These are phyloP conservation scores for Ascochyta clinopodiicola DNA, from an alignment of 2,329 filamentous ascomycete genomes.

Conservation along the genomic window DNA sequence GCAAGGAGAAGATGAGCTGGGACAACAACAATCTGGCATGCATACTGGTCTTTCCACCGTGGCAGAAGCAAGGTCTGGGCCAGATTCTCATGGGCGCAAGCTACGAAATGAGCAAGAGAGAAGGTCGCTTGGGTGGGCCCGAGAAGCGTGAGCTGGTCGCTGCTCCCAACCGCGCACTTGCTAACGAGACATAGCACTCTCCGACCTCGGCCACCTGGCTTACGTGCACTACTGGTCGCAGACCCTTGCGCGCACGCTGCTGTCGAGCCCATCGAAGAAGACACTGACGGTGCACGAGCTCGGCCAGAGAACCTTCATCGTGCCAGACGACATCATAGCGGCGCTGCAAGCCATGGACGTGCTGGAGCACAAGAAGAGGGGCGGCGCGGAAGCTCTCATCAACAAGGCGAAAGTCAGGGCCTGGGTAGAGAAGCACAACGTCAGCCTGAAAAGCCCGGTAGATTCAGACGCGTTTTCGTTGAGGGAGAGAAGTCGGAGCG, in stretches of 20 bases:
- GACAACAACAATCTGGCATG: conserved; percentile 98
- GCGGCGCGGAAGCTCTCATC: conserved; percentile 57
- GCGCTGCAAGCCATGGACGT: conserved; percentile 83
- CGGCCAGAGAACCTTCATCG: conserved; percentile 81
- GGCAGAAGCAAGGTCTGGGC: conserved; percentile 89
- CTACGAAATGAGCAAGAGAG: conserved; percentile 86
- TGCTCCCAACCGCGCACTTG: too few relatives aligned
- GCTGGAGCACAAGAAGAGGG: conserved; percentile 62
- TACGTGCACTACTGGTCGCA: conserved; percentile 88
- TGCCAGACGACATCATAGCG: conserved; percentile 79
- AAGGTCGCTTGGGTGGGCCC: conserved; percentile 85
- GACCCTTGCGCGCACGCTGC: conserved; percentile 74
- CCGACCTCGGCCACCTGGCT: conserved; percentile 79
- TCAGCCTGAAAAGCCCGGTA: conserved; percentile 70
- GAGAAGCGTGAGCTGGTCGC: conserved; percentile 69
- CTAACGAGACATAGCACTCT: conserved; percentile 64
- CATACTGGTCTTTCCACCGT: conserved; percentile 94
- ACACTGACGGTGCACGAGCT: conserved; percentile 73
- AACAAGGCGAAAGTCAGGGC: conserved; percentile 66
- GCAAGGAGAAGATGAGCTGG: conserved; percentile 98
- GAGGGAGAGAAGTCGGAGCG: conserved; percentile 54
- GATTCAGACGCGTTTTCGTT: conserved; percentile 77
- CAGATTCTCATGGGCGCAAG: conserved; percentile 89
- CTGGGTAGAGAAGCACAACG: conserved; percentile 69
- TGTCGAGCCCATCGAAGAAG: conserved; percentile 55